Percentiles rank a stretch among this genome's conserved stretches.
phyloP scores from a whole-genome alignment of 805 yeast species.

The Kuraishia ogatae region DNA sequence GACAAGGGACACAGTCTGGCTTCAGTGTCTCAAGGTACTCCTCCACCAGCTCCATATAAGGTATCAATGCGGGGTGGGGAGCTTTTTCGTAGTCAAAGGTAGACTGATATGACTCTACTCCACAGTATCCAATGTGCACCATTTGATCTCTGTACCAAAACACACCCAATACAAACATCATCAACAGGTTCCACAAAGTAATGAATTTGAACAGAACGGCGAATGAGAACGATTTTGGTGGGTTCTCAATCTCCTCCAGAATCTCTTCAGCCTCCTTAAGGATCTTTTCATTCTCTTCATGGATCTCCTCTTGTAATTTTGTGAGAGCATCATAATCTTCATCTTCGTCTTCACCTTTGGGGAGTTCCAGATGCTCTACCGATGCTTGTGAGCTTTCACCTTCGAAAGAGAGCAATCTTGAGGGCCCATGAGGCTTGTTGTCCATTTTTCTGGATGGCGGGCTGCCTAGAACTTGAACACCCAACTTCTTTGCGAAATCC shows the following conservation, averaged over 20 bases:
- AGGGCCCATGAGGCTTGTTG: slow-evolving; percentile 11
- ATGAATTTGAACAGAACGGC: slow-evolving; percentile 3
- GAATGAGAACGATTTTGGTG: slow-evolving; percentile 2
- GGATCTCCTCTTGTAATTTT: slow-evolving; percentile 8
- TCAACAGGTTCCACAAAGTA: not conserved
- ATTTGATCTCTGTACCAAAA: slow-evolving; percentile 40
- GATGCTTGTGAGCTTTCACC: too few relatives aligned
- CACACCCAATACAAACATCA: not conserved
- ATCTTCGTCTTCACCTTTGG: not conserved
- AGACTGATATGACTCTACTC: slow-evolving; percentile 41
- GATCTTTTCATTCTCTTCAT: slow-evolving; percentile 7
- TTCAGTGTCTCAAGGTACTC: slow-evolving; percentile 30
- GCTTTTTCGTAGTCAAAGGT: slow-evolving; percentile 12
- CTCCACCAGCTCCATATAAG: slow-evolving; percentile 30
- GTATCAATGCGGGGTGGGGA: slow-evolving; percentile 5
- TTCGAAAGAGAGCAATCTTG: slow-evolving; percentile 11
- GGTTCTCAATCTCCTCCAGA: slow-evolving; percentile 1
- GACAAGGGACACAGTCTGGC: slow-evolving; percentile 72
- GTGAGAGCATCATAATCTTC: not conserved
- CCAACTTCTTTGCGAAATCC: slow-evolving; percentile 27
- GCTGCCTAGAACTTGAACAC: slow-evolving; percentile 16
- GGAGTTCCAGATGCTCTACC: too few relatives aligned
- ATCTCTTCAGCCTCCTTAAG: slow-evolving; percentile 4
- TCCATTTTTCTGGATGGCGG: slow-evolving; percentile 1
- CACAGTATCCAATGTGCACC: slow-evolving; percentile 66